These are phyloP conservation scores for Tritrichomonas musculus DNA, from an alignment of 208 protist genomes.

Conservation along the genomic window DNA sequence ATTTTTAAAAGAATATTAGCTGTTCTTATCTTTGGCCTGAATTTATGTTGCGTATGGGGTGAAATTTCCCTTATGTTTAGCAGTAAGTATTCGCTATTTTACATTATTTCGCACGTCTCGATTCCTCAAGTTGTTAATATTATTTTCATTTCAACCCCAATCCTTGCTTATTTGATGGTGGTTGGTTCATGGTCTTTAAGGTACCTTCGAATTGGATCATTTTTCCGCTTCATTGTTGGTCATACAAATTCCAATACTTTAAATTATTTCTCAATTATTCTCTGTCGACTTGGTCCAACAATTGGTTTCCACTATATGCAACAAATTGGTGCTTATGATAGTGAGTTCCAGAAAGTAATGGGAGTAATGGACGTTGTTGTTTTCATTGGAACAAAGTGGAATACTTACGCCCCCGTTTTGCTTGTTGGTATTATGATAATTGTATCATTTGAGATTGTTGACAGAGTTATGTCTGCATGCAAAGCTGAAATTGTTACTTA, in stretches of 20 bases:
- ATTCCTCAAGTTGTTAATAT: background rate
- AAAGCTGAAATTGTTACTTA: background rate
- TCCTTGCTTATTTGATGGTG: background rate
- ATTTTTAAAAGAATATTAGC: background rate
- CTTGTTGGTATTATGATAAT: background rate
- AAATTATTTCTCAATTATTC: background rate
- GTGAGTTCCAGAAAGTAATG: background rate
- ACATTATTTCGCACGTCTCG: background rate
- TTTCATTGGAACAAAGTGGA: background rate
- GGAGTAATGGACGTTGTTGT: background rate
- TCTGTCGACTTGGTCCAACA: background rate
- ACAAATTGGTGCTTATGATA: background rate
- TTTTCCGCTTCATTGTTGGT: background rate
- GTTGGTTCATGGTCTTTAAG: background rate
- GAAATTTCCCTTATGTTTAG: background rate
- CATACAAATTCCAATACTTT: background rate
- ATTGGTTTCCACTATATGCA: conserved; percentile 22
- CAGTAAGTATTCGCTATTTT: background rate
- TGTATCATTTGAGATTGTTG: background rate
- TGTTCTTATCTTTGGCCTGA: background rate
- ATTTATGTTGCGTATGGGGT: background rate
- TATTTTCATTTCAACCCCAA: background rate
- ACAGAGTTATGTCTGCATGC: background rate
- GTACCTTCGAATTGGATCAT: background rate
- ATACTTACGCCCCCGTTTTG: background rate